phyloP scores from a whole-genome alignment of 768 basidiomycete species.

The Candolleomyces efflorescens region DNA sequence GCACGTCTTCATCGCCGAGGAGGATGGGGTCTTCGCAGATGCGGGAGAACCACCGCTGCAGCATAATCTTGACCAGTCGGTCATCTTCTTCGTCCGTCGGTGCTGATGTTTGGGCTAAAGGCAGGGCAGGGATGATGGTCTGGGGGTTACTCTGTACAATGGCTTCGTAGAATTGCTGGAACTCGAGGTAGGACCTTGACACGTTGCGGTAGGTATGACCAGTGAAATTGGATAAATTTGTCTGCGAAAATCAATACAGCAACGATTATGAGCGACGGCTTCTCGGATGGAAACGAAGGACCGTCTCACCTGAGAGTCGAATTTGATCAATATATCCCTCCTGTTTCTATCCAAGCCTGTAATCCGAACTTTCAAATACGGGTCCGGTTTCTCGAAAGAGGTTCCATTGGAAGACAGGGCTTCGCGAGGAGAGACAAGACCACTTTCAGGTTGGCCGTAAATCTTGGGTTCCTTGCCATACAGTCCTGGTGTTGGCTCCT shows the following conservation, averaged over 20 bases:
- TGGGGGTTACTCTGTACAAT: conserved; percentile 90
- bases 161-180: conserved; percentile 90
- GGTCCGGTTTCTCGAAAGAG: conserved; percentile 71
- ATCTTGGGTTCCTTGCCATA: conserved; percentile 83
- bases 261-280: neutral
- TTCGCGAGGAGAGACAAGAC: conserved; percentile 72
- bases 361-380: conserved; percentile 86
- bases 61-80: conserved; percentile 87
- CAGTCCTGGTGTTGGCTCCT: conserved; percentile 48
- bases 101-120: conserved; percentile 94
- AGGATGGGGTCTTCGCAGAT: conserved; percentile 91
- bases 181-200: conserved; percentile 92
- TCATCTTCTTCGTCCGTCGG: conserved; percentile 99
- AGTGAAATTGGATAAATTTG: conserved; percentile 89
- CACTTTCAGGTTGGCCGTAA: conserved; percentile 81
- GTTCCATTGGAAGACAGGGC: conserved; percentile 64
- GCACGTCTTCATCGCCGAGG: conserved; percentile 85
- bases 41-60: conserved; percentile 92
- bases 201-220: conserved; percentile 89
- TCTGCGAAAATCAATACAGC: conserved; percentile 42
- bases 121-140: conserved; percentile 93
- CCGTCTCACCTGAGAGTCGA: conserved; percentile 84
- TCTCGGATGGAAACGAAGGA: conserved; percentile 2
- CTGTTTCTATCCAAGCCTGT: conserved; percentile 92
- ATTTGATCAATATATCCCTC: conserved; percentile 87